Evolutionary conservation across 164 flowering plant species (phyloP).

Genomic region (Stephania yunnanensis): DNA sequence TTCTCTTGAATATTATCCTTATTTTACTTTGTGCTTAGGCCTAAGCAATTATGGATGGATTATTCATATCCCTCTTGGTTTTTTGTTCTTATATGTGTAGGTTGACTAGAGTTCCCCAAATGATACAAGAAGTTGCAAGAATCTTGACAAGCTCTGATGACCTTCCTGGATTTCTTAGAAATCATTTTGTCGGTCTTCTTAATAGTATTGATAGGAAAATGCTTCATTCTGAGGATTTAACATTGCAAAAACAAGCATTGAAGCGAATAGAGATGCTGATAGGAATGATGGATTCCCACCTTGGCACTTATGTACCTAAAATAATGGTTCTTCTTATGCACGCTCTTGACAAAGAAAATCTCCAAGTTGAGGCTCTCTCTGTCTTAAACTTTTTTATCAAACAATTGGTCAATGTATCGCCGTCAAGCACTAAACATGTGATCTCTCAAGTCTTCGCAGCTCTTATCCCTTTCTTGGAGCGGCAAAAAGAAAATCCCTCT

Average conservation of each 20-base stretch:
- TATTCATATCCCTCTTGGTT: neutral
- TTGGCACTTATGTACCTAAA: constrained; percentile 88
- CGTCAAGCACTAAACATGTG: constrained; percentile 84
- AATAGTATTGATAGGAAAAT: constrained; percentile 91
- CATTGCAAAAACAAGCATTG: constrained; percentile 79
- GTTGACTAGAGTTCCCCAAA: constrained; percentile 65
- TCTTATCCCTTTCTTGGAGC: constrained; percentile 84
- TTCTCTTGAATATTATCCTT: neutral
- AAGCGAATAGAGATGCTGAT: constrained; percentile 83
- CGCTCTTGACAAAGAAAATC: constrained; percentile 74
- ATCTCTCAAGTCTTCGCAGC: constrained; percentile 95
- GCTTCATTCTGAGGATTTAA: constrained; percentile 77
- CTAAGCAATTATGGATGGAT: neutral
- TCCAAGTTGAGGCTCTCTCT: constrained; percentile 72
- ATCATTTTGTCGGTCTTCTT: constrained; percentile 93
- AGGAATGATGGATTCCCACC: constrained; percentile 86
- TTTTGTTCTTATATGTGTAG: constrained; percentile 31
- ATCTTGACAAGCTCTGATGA: constrained; percentile 75
- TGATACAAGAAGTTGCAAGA: constrained; percentile 81
- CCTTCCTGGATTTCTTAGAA: constrained; percentile 79
- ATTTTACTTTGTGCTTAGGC: neutral
- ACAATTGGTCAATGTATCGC: constrained; percentile 65
- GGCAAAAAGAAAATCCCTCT: constrained; percentile 55
- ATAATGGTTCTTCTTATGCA: constrained; percentile 98
- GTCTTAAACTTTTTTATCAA: constrained; percentile 77